phyloP scores from a whole-genome alignment of 1,284 basidiomycete species.

The Ceratobasidium sp. region DNA sequence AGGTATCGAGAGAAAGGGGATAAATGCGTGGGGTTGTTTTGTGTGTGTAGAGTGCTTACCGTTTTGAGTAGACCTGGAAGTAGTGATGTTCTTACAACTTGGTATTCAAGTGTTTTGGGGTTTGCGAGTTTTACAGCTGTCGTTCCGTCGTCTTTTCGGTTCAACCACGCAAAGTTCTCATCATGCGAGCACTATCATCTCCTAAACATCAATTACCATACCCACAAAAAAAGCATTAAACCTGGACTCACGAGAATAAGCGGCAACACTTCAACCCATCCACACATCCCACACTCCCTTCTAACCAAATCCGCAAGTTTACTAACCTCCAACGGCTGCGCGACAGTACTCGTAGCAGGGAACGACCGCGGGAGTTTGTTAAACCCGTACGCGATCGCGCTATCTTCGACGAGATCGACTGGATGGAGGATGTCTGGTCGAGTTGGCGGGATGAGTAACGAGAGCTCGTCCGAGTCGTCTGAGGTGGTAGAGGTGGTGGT shows the following conservation, averaged over 20 bases:
- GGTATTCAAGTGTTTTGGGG: constrained; percentile 97
- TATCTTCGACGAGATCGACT: constrained; percentile 98
- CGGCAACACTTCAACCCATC: constrained; percentile 96
- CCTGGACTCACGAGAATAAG: constrained; percentile 82
- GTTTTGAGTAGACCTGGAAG: constrained; percentile 97
- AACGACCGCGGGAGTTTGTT: constrained; percentile 95
- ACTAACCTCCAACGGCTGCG: constrained; percentile 91
- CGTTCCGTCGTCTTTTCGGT: constrained; percentile 85
- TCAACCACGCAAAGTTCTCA: constrained; percentile 96
- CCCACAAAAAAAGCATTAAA: neutral
- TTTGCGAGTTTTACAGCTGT: constrained; percentile 93
- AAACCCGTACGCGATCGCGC: constrained; percentile 97
- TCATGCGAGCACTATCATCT: constrained; percentile 90
- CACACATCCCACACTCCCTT: constrained; percentile 92
- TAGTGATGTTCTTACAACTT: constrained; percentile 96
- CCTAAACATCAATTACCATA: constrained; percentile 10
- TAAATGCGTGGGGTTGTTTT: neutral
- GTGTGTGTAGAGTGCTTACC: neutral
- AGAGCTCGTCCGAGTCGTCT: constrained; percentile 67
- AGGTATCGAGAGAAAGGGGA: neutral
- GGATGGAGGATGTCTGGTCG: constrained; percentile 98
- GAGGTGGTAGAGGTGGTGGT: constrained; percentile 55
- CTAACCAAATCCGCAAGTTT: constrained; percentile 92
- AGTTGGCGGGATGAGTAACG: constrained; percentile 88
- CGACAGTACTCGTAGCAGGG: constrained; percentile 96